A percentile compares a stretch with the other conserved stretches of the same genome.
phyloP scores from a whole-genome alignment of 352 stramenopile species.

The Nothophytophthora sp. region DNA sequence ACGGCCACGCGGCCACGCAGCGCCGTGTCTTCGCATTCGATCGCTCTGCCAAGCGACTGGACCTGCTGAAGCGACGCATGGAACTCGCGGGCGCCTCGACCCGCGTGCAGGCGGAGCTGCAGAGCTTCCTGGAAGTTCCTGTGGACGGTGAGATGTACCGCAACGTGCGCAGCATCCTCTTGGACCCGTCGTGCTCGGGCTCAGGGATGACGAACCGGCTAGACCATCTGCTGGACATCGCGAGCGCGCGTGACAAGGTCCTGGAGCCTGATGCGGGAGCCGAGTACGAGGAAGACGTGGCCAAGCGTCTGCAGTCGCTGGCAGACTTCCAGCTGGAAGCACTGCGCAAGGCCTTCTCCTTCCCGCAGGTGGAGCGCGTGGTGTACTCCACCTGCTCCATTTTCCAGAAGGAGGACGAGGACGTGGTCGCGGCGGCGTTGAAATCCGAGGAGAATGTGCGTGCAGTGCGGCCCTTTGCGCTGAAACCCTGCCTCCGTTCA shows the following conservation, averaged over 20 bases:
- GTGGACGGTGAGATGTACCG: constrained; percentile 69
- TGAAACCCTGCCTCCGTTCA: constrained; percentile 63
- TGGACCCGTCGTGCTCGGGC: constrained; percentile 97
- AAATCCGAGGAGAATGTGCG: constrained; percentile 47
- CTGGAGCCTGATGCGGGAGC: constrained; percentile 31
- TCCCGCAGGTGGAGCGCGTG: constrained; percentile 93
- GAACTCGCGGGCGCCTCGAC: constrained; percentile 71
- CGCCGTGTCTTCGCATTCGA: constrained; percentile 96
- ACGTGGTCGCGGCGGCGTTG: constrained; percentile 91
- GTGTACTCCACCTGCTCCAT: constrained; percentile 98
- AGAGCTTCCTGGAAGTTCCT: constrained; percentile 93
- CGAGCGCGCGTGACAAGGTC: constrained; percentile 57
- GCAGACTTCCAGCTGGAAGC: constrained; percentile 95
- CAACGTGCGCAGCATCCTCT: constrained; percentile 92
- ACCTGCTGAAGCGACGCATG: constrained; percentile 90
- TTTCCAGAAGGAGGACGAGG: constrained; percentile 96
- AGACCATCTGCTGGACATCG: constrained; percentile 91
- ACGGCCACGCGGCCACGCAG: constrained; percentile 26
- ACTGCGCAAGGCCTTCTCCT: constrained; percentile 94
- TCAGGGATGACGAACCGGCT: constrained; percentile 95
- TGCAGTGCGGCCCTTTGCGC: constrained; percentile 56
- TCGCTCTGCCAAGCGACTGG: constrained; percentile 83
- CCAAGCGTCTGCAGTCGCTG: constrained; percentile 89
- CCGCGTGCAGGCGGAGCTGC: constrained; percentile 80
- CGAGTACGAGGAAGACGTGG: constrained; percentile 54